Conservation (phyloP, 2,329 filamentous ascomycete genomes). For the Malbranchea zuffiana region DNA sequence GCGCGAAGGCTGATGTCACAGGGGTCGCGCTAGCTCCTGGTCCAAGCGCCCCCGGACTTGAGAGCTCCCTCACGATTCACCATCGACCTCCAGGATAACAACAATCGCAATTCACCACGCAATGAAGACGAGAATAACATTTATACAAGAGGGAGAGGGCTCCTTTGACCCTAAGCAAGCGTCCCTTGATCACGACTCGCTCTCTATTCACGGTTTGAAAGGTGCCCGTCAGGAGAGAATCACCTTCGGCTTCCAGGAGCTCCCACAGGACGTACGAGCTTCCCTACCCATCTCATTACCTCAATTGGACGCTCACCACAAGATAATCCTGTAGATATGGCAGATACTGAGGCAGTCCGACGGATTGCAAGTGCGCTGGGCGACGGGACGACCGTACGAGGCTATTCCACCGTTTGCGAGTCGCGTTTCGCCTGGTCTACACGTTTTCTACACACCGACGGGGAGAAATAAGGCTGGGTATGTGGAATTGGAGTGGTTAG, state of each 20-base stretch:
- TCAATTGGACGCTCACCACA: constrained; percentile 2
- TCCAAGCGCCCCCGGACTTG: too few species aligned
- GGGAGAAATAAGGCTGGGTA: too few species aligned
- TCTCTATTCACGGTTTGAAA: constrained; percentile 50
- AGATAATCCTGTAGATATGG: constrained; percentile 41
- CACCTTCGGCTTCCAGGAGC: constrained; percentile 61
- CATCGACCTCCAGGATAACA: too few species aligned
- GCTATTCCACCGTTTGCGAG: constrained; percentile 61
- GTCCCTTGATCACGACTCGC: constrained; percentile 42
- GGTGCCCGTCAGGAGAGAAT: constrained; percentile 69
- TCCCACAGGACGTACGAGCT: constrained; percentile 51
- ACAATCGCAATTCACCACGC: too few species aligned
- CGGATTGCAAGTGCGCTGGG: constrained; percentile 72
- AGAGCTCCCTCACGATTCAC: too few species aligned
- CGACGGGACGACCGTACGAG: constrained; percentile 47
- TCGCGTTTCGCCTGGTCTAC: constrained; percentile 66
- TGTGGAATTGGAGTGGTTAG: too few species aligned
- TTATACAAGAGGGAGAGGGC: constrained; percentile 55
- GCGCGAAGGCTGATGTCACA: too few species aligned
- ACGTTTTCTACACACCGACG: constrained; percentile 61
- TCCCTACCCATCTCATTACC: background rate
- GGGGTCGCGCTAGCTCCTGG: too few species aligned
- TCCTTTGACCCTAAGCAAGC: constrained; percentile 55
- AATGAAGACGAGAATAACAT: constrained; percentile 52
- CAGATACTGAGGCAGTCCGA: constrained; percentile 52